These are phyloP conservation scores for Gossypium longicalyx DNA, from an alignment of 345 rosid genomes.

Conservation along the genomic window DNA sequence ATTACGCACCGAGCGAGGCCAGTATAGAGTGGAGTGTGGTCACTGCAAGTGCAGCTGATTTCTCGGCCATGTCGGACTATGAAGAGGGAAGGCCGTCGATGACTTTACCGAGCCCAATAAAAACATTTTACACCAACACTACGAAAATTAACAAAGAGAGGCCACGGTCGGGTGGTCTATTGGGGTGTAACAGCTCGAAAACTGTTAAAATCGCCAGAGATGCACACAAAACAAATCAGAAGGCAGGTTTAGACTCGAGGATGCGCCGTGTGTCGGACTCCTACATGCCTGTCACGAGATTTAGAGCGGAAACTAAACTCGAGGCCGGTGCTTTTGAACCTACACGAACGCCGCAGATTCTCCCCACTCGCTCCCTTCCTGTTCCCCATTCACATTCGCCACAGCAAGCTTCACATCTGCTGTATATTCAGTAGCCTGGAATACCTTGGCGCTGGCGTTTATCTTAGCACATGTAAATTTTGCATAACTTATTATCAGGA, in stretches of 20 bases:
- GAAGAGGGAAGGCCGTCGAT: conserved; percentile 39
- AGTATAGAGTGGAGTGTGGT: conserved; percentile 90
- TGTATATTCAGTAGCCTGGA: conserved; percentile 34
- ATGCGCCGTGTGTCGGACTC: conserved; percentile 23
- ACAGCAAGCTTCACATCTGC: conserved; percentile 26
- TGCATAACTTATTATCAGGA: background rate
- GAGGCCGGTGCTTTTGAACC: conserved; percentile 26
- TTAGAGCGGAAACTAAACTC: conserved; percentile 40
- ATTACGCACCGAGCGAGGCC: conserved; percentile 81
- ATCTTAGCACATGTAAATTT: background rate
- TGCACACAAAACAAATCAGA: conserved; percentile 33
- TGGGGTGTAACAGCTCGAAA: conserved; percentile 76
- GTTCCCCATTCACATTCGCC: conserved; percentile 33
- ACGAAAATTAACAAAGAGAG: conserved; percentile 24
- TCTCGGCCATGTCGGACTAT: conserved; percentile 49
- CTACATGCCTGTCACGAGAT: conserved; percentile 31
- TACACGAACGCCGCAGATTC: conserved; percentile 22
- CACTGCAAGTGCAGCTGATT: conserved; percentile 63
- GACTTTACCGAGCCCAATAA: conserved; percentile 26
- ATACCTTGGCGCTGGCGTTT: background rate
- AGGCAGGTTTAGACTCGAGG: conserved; percentile 26
- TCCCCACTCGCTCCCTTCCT: conserved; percentile 32
- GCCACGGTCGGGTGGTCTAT: conserved; percentile 32
- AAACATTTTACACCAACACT: conserved; percentile 19
- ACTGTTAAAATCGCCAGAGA: conserved; percentile 60